phyloP scores from a whole-genome alignment of 2,329 filamentous ascomycete genomes.

The Volutella citrinella region DNA sequence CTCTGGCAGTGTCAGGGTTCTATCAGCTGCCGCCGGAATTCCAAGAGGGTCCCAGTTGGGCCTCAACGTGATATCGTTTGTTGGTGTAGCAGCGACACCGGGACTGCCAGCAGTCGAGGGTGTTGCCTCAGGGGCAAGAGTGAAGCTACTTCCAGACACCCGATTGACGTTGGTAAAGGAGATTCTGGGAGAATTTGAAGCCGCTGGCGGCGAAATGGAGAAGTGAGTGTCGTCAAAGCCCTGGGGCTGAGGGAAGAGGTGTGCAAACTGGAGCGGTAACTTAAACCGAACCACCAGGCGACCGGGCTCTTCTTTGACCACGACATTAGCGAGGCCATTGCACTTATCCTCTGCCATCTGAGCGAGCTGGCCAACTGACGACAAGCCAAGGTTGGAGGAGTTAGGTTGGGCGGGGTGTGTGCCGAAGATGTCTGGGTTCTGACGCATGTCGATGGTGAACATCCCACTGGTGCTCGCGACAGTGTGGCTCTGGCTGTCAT shows the following conservation, averaged over 20 bases:
- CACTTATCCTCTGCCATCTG: conserved; percentile 24
- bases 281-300: conserved; percentile 38
- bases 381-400: conserved; percentile 14
- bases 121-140: too few species aligned
- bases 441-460: conserved; percentile 33
- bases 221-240: conserved; percentile 26
- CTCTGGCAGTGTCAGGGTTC: too few species aligned
- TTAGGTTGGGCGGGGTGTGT: too few species aligned
- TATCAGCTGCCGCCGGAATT: too few species aligned
- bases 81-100: too few species aligned
- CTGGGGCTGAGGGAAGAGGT: conserved; percentile 29
- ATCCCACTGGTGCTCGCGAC: conserved; percentile 17
- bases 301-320: conserved; percentile 25
- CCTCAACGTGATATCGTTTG: too few species aligned
- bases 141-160: too few species aligned
- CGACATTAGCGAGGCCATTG: conserved; percentile 29
- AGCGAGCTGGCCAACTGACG: conserved; percentile 23
- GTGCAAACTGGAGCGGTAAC: conserved; percentile 29
- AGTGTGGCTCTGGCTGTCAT: conserved; percentile 1
- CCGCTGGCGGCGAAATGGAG: conserved; percentile 18
- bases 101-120: too few species aligned
- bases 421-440: conserved; percentile 35
- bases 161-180: too few species aligned
- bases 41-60: too few species aligned
- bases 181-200: conserved; percentile 22